A percentile compares a stretch with the other conserved stretches of the same genome.
phyloP scores from a whole-genome alignment of 2,329 filamentous ascomycete genomes.

The Colletotrichum incanum region DNA sequence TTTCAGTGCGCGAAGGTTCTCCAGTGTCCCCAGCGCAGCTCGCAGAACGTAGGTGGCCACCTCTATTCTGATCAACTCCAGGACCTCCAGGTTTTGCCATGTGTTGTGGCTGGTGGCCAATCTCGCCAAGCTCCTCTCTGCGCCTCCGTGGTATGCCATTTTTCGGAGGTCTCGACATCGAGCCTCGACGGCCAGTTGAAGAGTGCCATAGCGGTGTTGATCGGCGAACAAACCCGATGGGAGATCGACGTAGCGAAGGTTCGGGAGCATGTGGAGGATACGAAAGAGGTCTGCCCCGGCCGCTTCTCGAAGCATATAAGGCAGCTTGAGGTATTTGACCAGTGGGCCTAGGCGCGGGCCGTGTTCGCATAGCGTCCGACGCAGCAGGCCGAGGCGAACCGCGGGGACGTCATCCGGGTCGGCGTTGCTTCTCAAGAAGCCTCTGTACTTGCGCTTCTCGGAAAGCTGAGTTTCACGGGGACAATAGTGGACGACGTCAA shows the following conservation, averaged over 20 bases:
- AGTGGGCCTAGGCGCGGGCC: slow-evolving; percentile 76
- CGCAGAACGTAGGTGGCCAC: no score
- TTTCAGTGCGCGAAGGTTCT: no score
- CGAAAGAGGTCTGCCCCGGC: slow-evolving; percentile 87
- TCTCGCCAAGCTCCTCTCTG: no score
- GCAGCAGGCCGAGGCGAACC: slow-evolving; percentile 82
- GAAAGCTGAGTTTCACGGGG: slow-evolving; percentile 85
- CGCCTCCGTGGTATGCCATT: slow-evolving; percentile 85
- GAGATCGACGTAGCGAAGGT: slow-evolving; percentile 89
- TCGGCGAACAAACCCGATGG: slow-evolving; percentile 90
- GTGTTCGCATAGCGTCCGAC: slow-evolving; percentile 85
- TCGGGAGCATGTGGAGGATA: slow-evolving; percentile 86
- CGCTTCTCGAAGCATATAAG: slow-evolving; percentile 94
- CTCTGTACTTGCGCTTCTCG: slow-evolving; percentile 82
- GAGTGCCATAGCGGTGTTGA: slow-evolving; percentile 79
- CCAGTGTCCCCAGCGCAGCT: no score
- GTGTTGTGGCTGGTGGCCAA: no score
- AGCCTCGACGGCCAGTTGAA: slow-evolving; percentile 89
- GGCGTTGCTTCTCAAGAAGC: slow-evolving; percentile 81
- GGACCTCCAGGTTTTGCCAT: no score
- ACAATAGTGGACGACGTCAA: slow-evolving; percentile 96
- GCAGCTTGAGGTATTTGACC: slow-evolving; percentile 86
- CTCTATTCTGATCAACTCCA: no score
- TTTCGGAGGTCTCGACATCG: slow-evolving; percentile 87
- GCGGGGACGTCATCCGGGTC: slow-evolving; percentile 85